Evolutionary conservation across 2,329 filamentous ascomycete genomes (phyloP).

Genomic region (Elsinoe perseae): DNA sequence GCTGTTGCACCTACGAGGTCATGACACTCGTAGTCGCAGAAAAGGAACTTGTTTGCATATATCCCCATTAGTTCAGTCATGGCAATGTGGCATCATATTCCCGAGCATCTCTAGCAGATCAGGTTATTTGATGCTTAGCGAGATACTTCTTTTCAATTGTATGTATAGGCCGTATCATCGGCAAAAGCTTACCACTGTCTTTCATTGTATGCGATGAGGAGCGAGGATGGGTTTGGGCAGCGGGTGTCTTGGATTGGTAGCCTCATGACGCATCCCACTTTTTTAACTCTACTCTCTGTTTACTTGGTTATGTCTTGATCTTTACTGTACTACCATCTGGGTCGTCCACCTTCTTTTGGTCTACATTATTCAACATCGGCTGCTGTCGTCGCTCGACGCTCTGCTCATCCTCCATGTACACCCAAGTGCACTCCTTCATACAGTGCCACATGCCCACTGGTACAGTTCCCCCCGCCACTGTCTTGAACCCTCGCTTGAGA

Average conservation of each 20-base stretch:
- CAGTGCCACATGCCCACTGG: background rate
- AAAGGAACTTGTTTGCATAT: slow-evolving; percentile 7
- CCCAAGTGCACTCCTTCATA: slow-evolving; percentile 2
- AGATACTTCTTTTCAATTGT: background rate
- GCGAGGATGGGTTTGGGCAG: background rate
- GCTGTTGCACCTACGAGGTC: background rate
- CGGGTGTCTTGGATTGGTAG: slow-evolving; percentile 3
- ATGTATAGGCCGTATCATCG: background rate
- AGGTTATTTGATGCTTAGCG: background rate
- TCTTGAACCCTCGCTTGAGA: background rate
- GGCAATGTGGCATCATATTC: background rate
- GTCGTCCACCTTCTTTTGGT: background rate
- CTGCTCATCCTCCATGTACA: background rate
- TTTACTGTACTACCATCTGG: background rate
- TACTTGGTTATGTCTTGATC: background rate
- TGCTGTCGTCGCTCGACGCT: background rate
- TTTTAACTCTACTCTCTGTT: background rate
- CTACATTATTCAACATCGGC: no score
- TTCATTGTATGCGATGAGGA: background rate
- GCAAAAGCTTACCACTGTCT: background rate
- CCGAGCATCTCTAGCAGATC: background rate
- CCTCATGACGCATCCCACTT: background rate
- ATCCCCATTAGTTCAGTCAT: background rate
- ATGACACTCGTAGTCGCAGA: background rate
- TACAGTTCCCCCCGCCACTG: background rate